Percentiles rank a stretch among this genome's conserved stretches.
phyloP scores from a whole-genome alignment of 2,329 filamentous ascomycete species.

The Cordyceps pruinosa region DNA sequence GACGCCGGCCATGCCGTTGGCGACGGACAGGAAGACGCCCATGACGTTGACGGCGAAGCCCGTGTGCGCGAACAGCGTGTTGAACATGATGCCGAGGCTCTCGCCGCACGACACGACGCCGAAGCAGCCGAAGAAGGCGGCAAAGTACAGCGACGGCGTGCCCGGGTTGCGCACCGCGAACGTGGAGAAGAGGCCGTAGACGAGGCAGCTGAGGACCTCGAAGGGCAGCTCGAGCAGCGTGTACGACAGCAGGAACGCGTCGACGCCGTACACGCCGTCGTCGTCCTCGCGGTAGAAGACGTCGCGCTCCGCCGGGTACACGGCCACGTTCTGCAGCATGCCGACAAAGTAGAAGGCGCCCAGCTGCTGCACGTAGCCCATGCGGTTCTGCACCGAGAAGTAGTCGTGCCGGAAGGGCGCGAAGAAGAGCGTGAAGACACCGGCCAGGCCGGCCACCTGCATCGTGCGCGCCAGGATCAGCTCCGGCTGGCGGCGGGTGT shows the following conservation, averaged over 20 bases:
- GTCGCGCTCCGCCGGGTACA: slow-evolving; percentile 65
- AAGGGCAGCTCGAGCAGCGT: slow-evolving; percentile 65
- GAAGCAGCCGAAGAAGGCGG: slow-evolving; percentile 62
- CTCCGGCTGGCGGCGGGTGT: slow-evolving; percentile 59
- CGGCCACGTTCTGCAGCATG: slow-evolving; percentile 72
- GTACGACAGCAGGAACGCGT: slow-evolving; percentile 66
- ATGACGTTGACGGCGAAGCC: slow-evolving; percentile 72
- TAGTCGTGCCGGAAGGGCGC: slow-evolving; percentile 64
- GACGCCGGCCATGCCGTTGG: slow-evolving; percentile 64
- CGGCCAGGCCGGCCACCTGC: slow-evolving; percentile 57
- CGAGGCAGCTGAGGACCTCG: slow-evolving; percentile 56
- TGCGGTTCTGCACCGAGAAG: slow-evolving; percentile 62
- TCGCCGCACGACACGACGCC: slow-evolving; percentile 69
- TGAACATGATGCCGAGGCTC: slow-evolving; percentile 72
- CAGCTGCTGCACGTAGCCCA: slow-evolving; percentile 68
- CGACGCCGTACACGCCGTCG: slow-evolving; percentile 63
- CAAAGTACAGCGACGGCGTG: slow-evolving; percentile 58
- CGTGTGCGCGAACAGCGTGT: slow-evolving; percentile 65
- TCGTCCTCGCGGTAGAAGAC: slow-evolving; percentile 73
- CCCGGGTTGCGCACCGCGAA: slow-evolving; percentile 60
- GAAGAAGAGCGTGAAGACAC: slow-evolving; percentile 63
- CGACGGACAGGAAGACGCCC: slow-evolving; percentile 61
- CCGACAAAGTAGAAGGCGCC: slow-evolving; percentile 67
- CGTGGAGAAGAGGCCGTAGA: slow-evolving; percentile 58
- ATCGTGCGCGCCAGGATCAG: slow-evolving; percentile 58